These are phyloP conservation scores for Begonia masoniana DNA, from an alignment of 306 rosid genomes.

Conservation along the genomic window DNA sequence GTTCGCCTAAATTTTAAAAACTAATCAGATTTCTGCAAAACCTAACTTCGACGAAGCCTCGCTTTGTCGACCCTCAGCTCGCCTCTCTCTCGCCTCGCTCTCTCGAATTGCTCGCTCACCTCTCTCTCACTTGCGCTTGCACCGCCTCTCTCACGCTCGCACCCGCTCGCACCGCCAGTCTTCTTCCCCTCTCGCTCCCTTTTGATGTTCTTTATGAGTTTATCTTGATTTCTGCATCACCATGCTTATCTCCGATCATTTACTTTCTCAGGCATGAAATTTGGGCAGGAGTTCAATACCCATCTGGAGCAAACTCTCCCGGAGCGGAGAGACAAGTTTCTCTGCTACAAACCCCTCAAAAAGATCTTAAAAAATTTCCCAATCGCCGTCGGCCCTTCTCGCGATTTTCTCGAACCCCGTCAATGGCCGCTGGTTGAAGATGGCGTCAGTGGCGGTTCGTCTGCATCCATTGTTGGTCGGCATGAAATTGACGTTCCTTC, in stretches of 20 bases:
- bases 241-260: neutral
- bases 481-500: conserved; percentile 4
- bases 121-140: too few species aligned
- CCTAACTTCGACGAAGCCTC: too few species aligned
- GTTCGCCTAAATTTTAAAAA: too few species aligned
- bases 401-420: conserved; percentile 10
- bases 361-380: conserved; percentile 47
- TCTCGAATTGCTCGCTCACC: too few species aligned
- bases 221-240: neutral
- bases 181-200: too few species aligned
- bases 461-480: neutral
- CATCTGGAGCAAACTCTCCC: conserved; percentile 90
- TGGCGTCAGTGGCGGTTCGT: conserved; percentile 1
- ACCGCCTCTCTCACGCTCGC: too few species aligned
- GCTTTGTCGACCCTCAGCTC: too few species aligned
- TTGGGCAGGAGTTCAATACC: conserved; percentile 80
- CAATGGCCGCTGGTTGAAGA: neutral
- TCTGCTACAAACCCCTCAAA: conserved; percentile 83
- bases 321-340: conserved; percentile 95
- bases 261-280: conserved; percentile 41
- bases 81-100: too few species aligned
- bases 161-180: too few species aligned
- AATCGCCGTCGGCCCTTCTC: conserved; percentile 7
- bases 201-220: neutral
- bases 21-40: too few species aligned